Conservation (phyloP, 2,329 filamentous ascomycete genomes). For the Periconia sp. region DNA sequence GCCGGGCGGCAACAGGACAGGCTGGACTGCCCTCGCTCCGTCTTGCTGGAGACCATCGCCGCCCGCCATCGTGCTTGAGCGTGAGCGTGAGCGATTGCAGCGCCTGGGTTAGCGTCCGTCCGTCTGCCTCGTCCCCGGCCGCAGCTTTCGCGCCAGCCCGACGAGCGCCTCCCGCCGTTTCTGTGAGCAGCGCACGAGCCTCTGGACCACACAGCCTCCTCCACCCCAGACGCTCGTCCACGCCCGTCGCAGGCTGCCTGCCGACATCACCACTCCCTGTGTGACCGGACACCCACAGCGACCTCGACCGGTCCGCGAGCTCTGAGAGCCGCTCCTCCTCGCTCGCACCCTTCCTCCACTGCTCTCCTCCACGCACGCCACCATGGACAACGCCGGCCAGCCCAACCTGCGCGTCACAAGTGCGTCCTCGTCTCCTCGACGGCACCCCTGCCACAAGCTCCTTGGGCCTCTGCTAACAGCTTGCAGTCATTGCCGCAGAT, state of each 20-base stretch:
- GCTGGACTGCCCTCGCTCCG: too few relatives aligned
- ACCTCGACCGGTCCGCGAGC: slow-evolving; percentile 26
- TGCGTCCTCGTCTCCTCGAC: slow-evolving; percentile 58
- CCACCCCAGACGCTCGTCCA: slow-evolving; percentile 24
- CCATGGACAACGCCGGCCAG: slow-evolving; percentile 58
- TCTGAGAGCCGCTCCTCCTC: slow-evolving; percentile 36
- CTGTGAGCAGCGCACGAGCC: slow-evolving; percentile 31
- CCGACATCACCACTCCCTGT: slow-evolving; percentile 13
- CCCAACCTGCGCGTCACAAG: slow-evolving; percentile 93
- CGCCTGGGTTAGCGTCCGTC: too few relatives aligned
- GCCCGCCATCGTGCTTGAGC: too few relatives aligned
- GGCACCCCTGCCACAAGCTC: slow-evolving; percentile 5
- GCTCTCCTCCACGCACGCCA: slow-evolving; percentile 17
- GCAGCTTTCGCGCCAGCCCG: slow-evolving; percentile 20
- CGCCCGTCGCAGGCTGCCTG: slow-evolving; percentile 22
- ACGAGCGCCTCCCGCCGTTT: slow-evolving; percentile 26
- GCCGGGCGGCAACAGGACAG: too few relatives aligned
- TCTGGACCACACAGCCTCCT: slow-evolving; percentile 39
- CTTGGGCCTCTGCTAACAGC: slow-evolving; percentile 28
- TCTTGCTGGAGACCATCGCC: too few relatives aligned
- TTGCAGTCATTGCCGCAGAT: slow-evolving; percentile 93
- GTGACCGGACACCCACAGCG: slow-evolving; percentile 7
- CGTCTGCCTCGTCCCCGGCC: too few relatives aligned
- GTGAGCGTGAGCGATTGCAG: too few relatives aligned
- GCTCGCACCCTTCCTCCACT: slow-evolving; percentile 1